These are phyloP conservation scores for Lonicera japonica DNA, from an alignment of 129 eudicot species.

Conservation along the genomic window DNA sequence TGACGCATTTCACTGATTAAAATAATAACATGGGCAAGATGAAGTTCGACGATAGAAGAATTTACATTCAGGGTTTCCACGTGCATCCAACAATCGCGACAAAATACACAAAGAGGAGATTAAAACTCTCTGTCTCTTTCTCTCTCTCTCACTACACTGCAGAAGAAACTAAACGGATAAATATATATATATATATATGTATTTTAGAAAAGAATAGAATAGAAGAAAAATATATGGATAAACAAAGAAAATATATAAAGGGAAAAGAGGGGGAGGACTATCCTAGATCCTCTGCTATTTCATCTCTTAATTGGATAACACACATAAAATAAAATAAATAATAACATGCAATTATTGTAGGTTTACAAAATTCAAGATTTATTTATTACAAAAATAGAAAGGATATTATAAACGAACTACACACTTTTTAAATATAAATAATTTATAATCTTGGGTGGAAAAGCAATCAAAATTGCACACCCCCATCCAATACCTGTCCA, in stretches of 20 bases:
- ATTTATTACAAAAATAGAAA: no score
- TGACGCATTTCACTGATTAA: slow-evolving; percentile 18
- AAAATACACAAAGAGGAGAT: slow-evolving; percentile 2
- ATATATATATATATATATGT: no score
- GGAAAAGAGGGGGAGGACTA: not conserved
- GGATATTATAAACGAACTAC: no score
- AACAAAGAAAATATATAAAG: not conserved
- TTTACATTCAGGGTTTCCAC: slow-evolving; percentile 31
- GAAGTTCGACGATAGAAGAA: slow-evolving; percentile 32
- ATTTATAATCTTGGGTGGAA: no score
- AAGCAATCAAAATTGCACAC: not conserved
- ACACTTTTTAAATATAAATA: no score
- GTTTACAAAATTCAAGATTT: no score
- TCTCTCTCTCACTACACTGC: no score
- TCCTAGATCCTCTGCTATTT: slow-evolving; percentile 9
- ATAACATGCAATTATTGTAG: no score
- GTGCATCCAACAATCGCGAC: slow-evolving; percentile 44
- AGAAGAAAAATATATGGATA: no score
- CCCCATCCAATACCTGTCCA: not conserved
- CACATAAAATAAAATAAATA: no score
- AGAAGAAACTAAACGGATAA: no score
- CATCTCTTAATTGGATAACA: not conserved
- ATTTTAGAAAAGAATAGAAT: no score
- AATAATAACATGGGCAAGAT: slow-evolving; percentile 4
- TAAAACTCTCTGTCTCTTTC: not conserved